These are phyloP conservation scores for Maudiozyma turicensis DNA, from an alignment of 805 yeast species.

Conservation along the genomic window DNA sequence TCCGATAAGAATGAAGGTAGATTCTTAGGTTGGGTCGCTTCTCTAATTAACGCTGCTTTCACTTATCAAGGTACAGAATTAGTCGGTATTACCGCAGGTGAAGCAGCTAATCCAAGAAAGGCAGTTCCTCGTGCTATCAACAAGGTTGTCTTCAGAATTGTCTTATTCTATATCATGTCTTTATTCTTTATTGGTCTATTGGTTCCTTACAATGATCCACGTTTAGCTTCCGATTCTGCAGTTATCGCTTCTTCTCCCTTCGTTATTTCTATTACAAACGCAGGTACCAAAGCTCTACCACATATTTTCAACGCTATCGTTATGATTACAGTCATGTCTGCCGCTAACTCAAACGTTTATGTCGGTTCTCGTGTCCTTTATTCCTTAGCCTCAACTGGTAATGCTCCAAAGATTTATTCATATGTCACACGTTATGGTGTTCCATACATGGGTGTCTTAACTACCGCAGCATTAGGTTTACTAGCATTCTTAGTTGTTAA, in stretches of 20 bases:
- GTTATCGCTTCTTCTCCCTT: conserved; percentile 54
- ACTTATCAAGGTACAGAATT: conserved; percentile 53
- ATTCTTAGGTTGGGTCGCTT: conserved; percentile 45
- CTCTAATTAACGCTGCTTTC: conserved; percentile 46
- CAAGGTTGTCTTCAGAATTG: conserved; percentile 54
- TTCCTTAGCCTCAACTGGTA: conserved; percentile 48
- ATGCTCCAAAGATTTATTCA: conserved; percentile 51
- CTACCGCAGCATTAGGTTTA: conserved; percentile 48
- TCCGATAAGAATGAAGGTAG: conserved; percentile 34
- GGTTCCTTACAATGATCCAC: conserved; percentile 53
- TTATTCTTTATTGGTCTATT: conserved; percentile 55
- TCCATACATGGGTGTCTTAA: conserved; percentile 46
- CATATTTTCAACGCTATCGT: conserved; percentile 66
- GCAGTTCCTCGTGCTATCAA: conserved; percentile 60
- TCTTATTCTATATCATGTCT: conserved; percentile 49
- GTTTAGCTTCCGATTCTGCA: conserved; percentile 27
- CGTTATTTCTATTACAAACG: conserved; percentile 53
- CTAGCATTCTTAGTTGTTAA: conserved; percentile 48
- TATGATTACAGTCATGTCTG: conserved; percentile 56
- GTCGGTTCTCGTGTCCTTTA: conserved; percentile 63
- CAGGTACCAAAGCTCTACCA: conserved; percentile 60
- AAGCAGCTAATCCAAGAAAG: conserved; percentile 55
- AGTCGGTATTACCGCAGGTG: conserved; percentile 52
- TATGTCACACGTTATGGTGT: conserved; percentile 49
- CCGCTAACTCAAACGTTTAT: conserved; percentile 70